A percentile compares a stretch with the other conserved stretches of the same genome.
Conservation (phyloP, 352 stramenopile species). For the Elongisporangium senticosum region DNA sequence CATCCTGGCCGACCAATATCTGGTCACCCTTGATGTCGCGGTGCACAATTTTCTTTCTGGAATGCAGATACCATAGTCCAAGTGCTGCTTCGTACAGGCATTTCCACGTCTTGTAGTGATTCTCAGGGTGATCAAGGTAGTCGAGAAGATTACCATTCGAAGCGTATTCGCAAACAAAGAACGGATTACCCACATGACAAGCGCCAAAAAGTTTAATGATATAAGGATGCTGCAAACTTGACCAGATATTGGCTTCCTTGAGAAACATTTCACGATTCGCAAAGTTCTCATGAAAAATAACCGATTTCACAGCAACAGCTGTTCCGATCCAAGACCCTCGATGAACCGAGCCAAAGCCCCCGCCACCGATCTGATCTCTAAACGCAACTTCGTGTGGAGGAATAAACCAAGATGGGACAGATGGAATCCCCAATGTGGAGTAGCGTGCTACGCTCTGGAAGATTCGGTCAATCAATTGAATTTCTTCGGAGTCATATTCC, state of each 20-base stretch:
- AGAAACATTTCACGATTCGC: conserved; percentile 4
- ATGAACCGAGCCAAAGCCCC: background rate
- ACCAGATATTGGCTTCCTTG: conserved; percentile 12
- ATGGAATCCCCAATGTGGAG: too few relatives aligned
- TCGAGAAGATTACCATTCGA: conserved; percentile 3
- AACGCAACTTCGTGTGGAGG: too few relatives aligned
- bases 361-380: too few relatives aligned
- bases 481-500: too few relatives aligned
- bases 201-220: conserved; percentile 10
- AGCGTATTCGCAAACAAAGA: conserved; percentile 14
- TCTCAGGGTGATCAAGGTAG: background rate
- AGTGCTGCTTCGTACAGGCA: conserved; percentile 6
- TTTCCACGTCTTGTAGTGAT: conserved; percentile 2
- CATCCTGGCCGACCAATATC: conserved; percentile 5
- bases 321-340: background rate
- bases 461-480: too few relatives aligned
- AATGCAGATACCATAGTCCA: conserved; percentile 5
- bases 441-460: too few relatives aligned
- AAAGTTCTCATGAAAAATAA: background rate
- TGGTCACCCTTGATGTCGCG: conserved; percentile 9
- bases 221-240: conserved; percentile 8
- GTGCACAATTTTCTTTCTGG: conserved; percentile 1
- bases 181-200: conserved; percentile 6
- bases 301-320: background rate
- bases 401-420: too few relatives aligned